Percentiles rank a stretch among this genome's conserved stretches.
phyloP scores from a whole-genome alignment of 768 basidiomycete species.

The Boletus speciosus region DNA sequence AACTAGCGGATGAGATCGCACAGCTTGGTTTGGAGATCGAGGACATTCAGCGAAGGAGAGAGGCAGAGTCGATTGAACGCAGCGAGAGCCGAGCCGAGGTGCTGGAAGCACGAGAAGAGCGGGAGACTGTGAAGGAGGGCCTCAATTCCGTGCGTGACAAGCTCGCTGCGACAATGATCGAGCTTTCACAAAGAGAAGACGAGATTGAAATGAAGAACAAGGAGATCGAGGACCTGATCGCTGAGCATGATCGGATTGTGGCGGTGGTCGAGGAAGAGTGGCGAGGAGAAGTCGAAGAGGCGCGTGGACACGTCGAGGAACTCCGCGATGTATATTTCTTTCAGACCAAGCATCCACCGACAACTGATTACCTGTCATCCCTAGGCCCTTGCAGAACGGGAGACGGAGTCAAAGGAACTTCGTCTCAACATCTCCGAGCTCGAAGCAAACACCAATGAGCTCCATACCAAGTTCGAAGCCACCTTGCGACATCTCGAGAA shows the following conservation, averaged over 20 bases:
- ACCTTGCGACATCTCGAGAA: conserved; percentile 73
- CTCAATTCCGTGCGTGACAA: conserved; percentile 71
- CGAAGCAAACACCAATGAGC: conserved; percentile 65
- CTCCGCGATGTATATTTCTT: conserved; percentile 56
- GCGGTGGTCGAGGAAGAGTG: conserved; percentile 78
- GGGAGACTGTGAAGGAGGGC: conserved; percentile 77
- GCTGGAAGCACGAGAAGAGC: conserved; percentile 67
- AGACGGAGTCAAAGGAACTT: conserved; percentile 73
- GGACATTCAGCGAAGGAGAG: conserved; percentile 55
- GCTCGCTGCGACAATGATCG: conserved; percentile 76
- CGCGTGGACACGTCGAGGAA: conserved; percentile 74
- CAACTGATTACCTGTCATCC: conserved; percentile 1
- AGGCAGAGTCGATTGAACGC: conserved; percentile 64
- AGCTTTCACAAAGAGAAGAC: conserved; percentile 82
- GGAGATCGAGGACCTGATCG: conserved; percentile 76
- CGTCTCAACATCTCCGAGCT: conserved; percentile 72
- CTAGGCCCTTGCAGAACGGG: conserved; percentile 74
- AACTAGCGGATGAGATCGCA: conserved; percentile 63
- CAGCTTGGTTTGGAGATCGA: conserved; percentile 64
- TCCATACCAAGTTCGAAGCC: conserved; percentile 71
- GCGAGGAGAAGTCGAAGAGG: conserved; percentile 84
- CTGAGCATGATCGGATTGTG: conserved; percentile 70
- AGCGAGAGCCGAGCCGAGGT: conserved; percentile 71
- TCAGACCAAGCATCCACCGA: not conserved
- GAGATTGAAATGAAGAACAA: conserved; percentile 75